phyloP scores from a whole-genome alignment of 2,329 filamentous ascomycete genomes.

The Colletotrichum navitas region DNA sequence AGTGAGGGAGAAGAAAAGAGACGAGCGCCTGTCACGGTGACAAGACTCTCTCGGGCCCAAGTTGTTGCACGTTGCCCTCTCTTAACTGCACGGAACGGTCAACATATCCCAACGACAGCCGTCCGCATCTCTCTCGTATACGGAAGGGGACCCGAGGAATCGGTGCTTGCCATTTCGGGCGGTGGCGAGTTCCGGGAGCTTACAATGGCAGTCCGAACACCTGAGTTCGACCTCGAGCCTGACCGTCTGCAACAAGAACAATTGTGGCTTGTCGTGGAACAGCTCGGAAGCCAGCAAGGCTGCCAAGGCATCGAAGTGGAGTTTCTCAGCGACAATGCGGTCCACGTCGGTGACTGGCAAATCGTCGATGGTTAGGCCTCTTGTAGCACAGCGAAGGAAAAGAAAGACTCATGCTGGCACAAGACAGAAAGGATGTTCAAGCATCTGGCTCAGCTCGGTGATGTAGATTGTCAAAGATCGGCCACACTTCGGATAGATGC shows the following conservation, averaged over 20 bases:
- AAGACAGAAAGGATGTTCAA: background rate
- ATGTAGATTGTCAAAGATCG: background rate
- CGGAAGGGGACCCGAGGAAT: conserved; percentile 77
- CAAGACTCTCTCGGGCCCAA: conserved; percentile 71
- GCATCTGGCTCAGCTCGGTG: background rate
- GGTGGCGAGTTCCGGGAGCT: conserved; percentile 81
- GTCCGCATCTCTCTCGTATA: conserved; percentile 80
- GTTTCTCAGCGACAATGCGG: conserved; percentile 62
- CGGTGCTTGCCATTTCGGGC: conserved; percentile 74
- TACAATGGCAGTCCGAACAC: conserved; percentile 73
- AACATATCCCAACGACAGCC: conserved; percentile 52
- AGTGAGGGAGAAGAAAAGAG: conserved; percentile 54
- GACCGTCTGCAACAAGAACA: conserved; percentile 66
- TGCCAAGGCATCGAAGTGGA: conserved; percentile 64
- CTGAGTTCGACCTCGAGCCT: conserved; percentile 81
- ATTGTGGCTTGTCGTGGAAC: conserved; percentile 86
- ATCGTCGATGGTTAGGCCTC: conserved; percentile 28
- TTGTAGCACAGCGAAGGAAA: background rate
- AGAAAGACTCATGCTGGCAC: background rate
- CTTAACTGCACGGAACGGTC: conserved; percentile 22
- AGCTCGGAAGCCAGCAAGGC: conserved; percentile 69
- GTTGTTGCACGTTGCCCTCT: conserved; percentile 58
- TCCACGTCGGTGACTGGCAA: conserved; percentile 61
- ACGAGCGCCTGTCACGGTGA: conserved; percentile 55
- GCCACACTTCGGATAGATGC: background rate